Conservation (phyloP, 352 stramenopile genomes). For the Phytophthora hybrid region DNA sequence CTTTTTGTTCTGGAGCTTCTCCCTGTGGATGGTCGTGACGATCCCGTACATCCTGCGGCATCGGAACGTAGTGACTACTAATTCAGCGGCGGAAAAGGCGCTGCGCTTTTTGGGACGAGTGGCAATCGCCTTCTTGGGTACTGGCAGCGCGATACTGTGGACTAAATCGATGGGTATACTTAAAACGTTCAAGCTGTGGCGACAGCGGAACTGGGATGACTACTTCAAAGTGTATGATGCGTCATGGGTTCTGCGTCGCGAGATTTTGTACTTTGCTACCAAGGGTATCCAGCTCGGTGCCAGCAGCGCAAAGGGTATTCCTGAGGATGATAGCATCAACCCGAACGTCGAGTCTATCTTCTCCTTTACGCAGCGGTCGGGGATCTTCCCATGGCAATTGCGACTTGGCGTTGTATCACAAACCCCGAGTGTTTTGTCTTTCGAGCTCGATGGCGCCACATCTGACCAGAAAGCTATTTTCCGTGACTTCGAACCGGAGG, state of each 20-base stretch:
- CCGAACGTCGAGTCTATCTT: constrained; percentile 65
- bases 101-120: constrained; percentile 77
- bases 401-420: constrained; percentile 57
- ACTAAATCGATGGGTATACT: constrained; percentile 66
- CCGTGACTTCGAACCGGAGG: constrained; percentile 83
- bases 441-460: constrained; percentile 74
- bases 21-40: constrained; percentile 71
- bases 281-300: constrained; percentile 77
- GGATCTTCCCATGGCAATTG: constrained; percentile 73
- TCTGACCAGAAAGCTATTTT: constrained; percentile 79
- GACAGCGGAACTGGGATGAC: constrained; percentile 84
- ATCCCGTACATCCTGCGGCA: constrained; percentile 80
- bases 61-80: constrained; percentile 54
- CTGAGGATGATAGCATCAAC: constrained; percentile 44
- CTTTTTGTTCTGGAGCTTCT: constrained; percentile 80
- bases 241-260: constrained; percentile 81
- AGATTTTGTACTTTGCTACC: constrained; percentile 88
- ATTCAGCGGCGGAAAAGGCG: constrained; percentile 64
- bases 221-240: constrained; percentile 89
- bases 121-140: constrained; percentile 71
- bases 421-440: constrained; percentile 65
- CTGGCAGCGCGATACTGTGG: constrained; percentile 75
- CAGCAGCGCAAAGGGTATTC: constrained; percentile 43
- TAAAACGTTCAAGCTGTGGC: constrained; percentile 79
- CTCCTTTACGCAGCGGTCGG: constrained; percentile 69